phyloP scores from a whole-genome alignment of 1,284 basidiomycete species.

The Hemileia vastatrix region DNA sequence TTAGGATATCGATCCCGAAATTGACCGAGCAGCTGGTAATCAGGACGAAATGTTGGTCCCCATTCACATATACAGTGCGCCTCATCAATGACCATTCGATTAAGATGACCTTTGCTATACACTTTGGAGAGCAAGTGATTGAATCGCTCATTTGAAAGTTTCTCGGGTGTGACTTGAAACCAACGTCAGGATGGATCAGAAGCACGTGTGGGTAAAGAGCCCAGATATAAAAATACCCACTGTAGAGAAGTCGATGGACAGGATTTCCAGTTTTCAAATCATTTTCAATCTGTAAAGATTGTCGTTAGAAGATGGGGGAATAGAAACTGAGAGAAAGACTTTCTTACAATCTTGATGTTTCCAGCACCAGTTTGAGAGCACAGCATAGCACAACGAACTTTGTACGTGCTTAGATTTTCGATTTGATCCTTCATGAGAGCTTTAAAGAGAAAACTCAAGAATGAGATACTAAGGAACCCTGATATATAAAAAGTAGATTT shows the following conservation, averaged over 20 bases:
- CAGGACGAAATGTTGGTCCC: conserved; percentile 65
- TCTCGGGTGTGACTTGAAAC: conserved; percentile 60
- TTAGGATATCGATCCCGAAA: conserved; percentile 60
- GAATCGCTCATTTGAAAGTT: conserved; percentile 55
- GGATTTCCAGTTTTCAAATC: conserved; percentile 59
- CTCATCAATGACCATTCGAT: conserved; percentile 69
- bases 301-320: too few relatives aligned
- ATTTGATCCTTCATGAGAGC: conserved; percentile 80
- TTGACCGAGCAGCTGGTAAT: conserved; percentile 60
- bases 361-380: conserved; percentile 56
- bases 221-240: conserved; percentile 47
- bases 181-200: not conserved
- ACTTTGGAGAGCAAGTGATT: conserved; percentile 51
- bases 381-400: conserved; percentile 56
- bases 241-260: conserved; percentile 59
- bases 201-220: not conserved
- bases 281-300: conserved; percentile 54
- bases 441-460: conserved; percentile 33
- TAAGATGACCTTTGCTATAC: conserved; percentile 54
- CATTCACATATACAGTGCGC: conserved; percentile 59
- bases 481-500: conserved; percentile 22
- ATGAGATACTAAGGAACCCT: not conserved
- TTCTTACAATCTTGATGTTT: conserved; percentile 53
- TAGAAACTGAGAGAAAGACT: not conserved
- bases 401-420: conserved; percentile 52